Evolutionary conservation across 1,284 basidiomycete genomes (phyloP), one percentile per base, ranked within the genome.

Genomic region (Singerocomus inundabilis): DNA sequence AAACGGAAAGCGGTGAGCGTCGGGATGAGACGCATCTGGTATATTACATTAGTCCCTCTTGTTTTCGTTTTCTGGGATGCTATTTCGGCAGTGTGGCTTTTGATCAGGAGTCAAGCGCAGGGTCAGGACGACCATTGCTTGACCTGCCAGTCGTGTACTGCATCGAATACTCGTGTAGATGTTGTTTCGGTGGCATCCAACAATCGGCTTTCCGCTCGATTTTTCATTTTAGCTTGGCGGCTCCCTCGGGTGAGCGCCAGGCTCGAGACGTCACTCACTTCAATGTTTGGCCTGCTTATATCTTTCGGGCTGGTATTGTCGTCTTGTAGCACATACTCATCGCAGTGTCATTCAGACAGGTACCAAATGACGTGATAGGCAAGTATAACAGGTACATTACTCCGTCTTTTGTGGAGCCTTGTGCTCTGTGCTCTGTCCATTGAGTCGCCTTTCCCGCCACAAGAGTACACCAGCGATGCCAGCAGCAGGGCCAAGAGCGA

Each of bases 401-500:
- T 50, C 45, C 28, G 32, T 26, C 46, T 48, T 53, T 44, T 43
- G 26, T 36, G 44, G 15, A 5, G 24, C 29, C 32, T 49, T 54
- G 18, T 30, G 26, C 13, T n/a, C 37, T 31, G 35, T 32, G 16
- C 2, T 18, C 15, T 11, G 33, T 31, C 34, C 37, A 13, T 72
- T 63, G 13, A 72, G 49, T 32, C 49, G 54, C 34, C 44, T 52
- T 44, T 79, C 76, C 47, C 72, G 64, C 75, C 77, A 78, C 40
- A 76, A 56, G 15, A 72, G 61, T 2, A 72, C 63, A 1, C 69
- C 74, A 15, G 66, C 63, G 16, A 77, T 58, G 9, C 74, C 70
- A 38, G 77, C 75, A 4, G 74, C 74, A 3, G 75, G 73, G 1
- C 77, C 78, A 40, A 78, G 37, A 1, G 68, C 18, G 4, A 70